Base-by-base conservation (phyloP, 2,329 filamentous ascomycete genomes). In the Diplodia seriata region DNA sequence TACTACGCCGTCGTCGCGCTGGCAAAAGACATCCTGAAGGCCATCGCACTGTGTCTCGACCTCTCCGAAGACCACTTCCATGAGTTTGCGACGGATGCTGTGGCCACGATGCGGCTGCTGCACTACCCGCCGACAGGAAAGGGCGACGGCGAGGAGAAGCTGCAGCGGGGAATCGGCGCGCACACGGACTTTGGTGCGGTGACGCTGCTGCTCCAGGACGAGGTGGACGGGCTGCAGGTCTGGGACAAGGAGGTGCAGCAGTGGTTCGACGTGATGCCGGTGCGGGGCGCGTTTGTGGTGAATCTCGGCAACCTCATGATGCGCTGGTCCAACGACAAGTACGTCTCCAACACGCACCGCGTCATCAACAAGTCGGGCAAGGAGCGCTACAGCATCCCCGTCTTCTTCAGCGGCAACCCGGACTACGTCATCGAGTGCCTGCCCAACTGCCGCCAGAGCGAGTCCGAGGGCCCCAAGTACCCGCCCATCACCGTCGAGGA, bases 341-440 rank as follows among this genome's bases (percentile, higher is more conserved):
- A 81, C 68, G 79, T 78, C n/a, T 79, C 76, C 0, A 81, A 80
- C 59, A 71, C 77, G 14, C 80, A 82, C 68, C 76, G 80, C 0
- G 80, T 82, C 0, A 81, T 82, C 62, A 82, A 82, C 70, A 74
- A 76, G 57, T 77, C 77, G 12, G 77, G 76, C 0, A 53, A 69
- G 9, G 79, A 82, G 68, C 71, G 80, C 8, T 81, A 82, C 68
- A 78, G 75, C 0, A 80, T 81, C 61, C 79, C 79, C 0, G 80
- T 82, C 66, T 82, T 82, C 70, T 82, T 79, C 68, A 77, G 74
- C n/a, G 79, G 80, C 1, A 82, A 83, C 55, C 80, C 80, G 1
- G 80, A 82, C 63, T 82, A 79, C 68, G 68, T 80, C 8, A 79
- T 82, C 56, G 72, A 78, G 67, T 82, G 81, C 68, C 69, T 83